Evolutionary conservation across 75 land plant species (phyloP).

Genomic region (Pinus albicaulis): DNA sequence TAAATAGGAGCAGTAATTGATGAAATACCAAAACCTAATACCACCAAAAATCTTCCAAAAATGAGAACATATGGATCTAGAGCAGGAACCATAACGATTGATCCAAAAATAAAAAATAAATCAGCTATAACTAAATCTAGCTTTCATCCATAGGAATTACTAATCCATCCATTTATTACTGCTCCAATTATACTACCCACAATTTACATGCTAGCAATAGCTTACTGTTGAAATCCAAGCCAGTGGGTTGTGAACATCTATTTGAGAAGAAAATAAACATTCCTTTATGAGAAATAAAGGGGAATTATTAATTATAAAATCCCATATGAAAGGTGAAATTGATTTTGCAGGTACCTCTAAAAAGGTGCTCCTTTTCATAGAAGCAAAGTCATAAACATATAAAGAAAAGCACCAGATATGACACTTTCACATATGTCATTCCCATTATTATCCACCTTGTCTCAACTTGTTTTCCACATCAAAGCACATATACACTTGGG

Average conservation of each 20-base stretch:
- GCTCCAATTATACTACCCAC: slow-evolving; percentile 83
- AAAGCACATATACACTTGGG: too few species aligned
- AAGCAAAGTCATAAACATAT: slow-evolving; percentile 66
- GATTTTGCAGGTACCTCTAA: slow-evolving; percentile 37
- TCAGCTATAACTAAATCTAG: slow-evolving; percentile 69
- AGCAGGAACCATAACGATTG: slow-evolving; percentile 69
- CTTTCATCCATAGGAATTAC: slow-evolving; percentile 73
- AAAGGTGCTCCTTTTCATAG: slow-evolving; percentile 45
- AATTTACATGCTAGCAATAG: slow-evolving; percentile 90
- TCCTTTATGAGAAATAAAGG: neutral
- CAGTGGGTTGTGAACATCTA: neutral
- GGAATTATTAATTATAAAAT: neutral
- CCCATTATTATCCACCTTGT: neutral
- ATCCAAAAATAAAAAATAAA: slow-evolving; percentile 56
- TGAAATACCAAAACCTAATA: slow-evolving; percentile 81
- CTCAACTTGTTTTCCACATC: neutral
- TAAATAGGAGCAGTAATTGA: slow-evolving; percentile 89
- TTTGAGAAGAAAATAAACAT: too few species aligned
- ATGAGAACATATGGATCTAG: slow-evolving; percentile 76
- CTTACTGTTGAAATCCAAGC: slow-evolving; percentile 43
- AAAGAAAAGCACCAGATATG: slow-evolving; percentile 71
- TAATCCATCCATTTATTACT: slow-evolving; percentile 64
- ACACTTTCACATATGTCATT: slow-evolving; percentile 49
- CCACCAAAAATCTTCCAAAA: slow-evolving; percentile 66
- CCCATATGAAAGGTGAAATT: neutral